phyloP scores from a whole-genome alignment of 257 asterid species.

The Dorcoceras hygrometricum region DNA sequence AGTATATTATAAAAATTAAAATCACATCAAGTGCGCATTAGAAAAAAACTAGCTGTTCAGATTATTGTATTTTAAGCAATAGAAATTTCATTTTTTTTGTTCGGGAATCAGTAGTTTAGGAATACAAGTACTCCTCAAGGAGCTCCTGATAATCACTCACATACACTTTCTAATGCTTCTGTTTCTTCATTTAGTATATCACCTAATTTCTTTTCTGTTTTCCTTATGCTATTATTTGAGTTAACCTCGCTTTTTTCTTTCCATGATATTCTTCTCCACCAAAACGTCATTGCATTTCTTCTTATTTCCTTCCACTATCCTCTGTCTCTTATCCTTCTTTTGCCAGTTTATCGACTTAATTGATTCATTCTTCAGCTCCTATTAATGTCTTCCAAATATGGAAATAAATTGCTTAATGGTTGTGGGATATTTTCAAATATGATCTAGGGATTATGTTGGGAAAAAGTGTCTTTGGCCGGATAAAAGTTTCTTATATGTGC shows the following conservation, averaged over 20 bases:
- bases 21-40: neutral
- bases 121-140: neutral
- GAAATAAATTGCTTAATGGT: too few species aligned
- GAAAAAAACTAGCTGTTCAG: neutral
- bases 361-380: neutral
- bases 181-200: neutral
- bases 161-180: neutral
- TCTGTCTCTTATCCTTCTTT: neutral
- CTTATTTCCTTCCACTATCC: neutral
- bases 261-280: neutral
- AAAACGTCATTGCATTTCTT: neutral
- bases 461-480: too few species aligned
- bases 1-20: too few species aligned
- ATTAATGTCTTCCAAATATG: too few species aligned
- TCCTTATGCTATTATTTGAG: neutral
- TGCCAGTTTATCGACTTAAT: neutral
- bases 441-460: too few species aligned
- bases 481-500: too few species aligned
- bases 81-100: neutral
- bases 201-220: neutral
- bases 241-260: too few species aligned
- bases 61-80: neutral
- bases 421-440: too few species aligned
- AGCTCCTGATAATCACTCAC: too few species aligned
- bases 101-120: neutral